Evolutionary conservation across 495 filamentous ascomycete genomes (phyloP), one percentile per base, ranked within the genome.

Genomic region (Talaromyces nanjingensis): DNA sequence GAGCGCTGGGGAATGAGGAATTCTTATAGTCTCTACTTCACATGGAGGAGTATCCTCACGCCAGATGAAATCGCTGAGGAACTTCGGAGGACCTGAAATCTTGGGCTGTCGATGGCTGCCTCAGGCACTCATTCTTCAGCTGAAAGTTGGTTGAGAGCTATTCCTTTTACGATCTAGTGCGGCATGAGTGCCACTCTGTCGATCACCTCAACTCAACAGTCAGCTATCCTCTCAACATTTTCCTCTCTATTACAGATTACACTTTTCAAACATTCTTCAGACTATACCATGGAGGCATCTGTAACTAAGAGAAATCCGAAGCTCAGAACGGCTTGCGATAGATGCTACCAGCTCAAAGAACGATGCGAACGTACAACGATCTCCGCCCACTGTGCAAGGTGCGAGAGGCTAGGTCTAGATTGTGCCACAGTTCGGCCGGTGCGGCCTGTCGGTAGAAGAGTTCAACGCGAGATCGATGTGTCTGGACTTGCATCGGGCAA

Each of bases 311-410:
- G 52, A 7, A 24, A 55, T 1, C 52, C 52, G 2, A 55, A 55
- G 9, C 9, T 55, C 4, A 55, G 52, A 27, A 25, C 52, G 16
- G 59, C 59, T n/a, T 60, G 59, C 22, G 37, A 60, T 45, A 20
- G 59, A 45, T 60, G 59, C 22, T 60, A 60, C 59, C 14, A 60
- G 14, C 33, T 60, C 59, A 60, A 60, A 60, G 59, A 60, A 45
- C 33, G 59, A 60, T 60, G 59, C 37, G 33, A 60, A 37, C 37
- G 59, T 6, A 24, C 37, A 27, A 60, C 59, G n/a, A 39, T 22
- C 22, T 42, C 33, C 59, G 22, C 4, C 34, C 22, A 24, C 9
- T 60, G 59, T 27, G 59, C 34, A 27, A 34, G 59, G 39, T 60
- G 59, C 39, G 7, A 25, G 37, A 60, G 59, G 14, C 37, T 60